Evolutionary conservation across 2,329 filamentous ascomycete species (phyloP).

Genomic region (Aspergillus tubingensis): DNA sequence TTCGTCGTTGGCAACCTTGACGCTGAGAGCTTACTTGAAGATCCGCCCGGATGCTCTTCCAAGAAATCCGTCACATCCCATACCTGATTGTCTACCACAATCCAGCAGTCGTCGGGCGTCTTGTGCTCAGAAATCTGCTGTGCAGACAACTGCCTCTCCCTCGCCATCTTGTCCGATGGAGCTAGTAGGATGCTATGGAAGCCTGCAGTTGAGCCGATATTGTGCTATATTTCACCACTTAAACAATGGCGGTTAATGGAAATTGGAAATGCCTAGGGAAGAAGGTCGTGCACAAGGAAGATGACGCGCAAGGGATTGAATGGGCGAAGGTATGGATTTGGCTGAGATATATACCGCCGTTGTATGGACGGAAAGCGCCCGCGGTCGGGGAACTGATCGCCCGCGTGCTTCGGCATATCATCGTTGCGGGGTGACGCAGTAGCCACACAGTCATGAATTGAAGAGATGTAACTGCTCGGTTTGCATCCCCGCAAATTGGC

Average conservation of each 20-base stretch:
- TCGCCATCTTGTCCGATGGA: conserved; percentile 26
- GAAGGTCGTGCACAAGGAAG: background rate
- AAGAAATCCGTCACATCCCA: conserved; percentile 69
- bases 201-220: no score
- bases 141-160: conserved; percentile 39
- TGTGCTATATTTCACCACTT: no score
- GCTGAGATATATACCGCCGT: background rate
- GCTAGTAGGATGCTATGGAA: background rate
- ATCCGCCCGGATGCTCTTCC: conserved; percentile 63
- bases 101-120: conserved; percentile 59
- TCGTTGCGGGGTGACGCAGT: conserved; percentile 3
- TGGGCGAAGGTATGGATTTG: background rate
- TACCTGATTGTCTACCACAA: conserved; percentile 67
- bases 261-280: no score
- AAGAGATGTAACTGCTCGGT: no score
- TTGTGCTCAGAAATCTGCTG: conserved; percentile 54
- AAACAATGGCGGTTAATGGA: no score
- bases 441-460: background rate
- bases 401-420: conserved; percentile 7
- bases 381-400: background rate
- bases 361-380: no score
- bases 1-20: no score
- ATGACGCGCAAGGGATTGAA: no score
- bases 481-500: no score
- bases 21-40: conserved; percentile 46